Percentiles rank a stretch among this genome's conserved stretches.
Evolutionary conservation across 805 yeast genomes (phyloP).

Genomic region (Wickerhamiella kazuoi): DNA sequence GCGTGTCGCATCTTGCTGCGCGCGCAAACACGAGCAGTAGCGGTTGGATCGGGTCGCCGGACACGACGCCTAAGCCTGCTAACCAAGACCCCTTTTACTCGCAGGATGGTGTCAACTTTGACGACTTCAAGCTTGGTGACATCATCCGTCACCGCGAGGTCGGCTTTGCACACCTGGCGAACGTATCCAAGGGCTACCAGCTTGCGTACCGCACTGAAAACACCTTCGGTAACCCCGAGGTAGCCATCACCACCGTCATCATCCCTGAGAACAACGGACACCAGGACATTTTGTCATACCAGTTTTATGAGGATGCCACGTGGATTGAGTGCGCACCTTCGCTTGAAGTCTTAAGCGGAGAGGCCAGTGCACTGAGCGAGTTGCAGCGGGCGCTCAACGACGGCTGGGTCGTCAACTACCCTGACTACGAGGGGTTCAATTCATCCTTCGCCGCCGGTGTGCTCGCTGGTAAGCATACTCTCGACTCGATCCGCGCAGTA

Average conservation of each 20-base stretch:
- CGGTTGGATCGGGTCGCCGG: background rate
- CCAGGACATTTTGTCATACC: constrained; percentile 10
- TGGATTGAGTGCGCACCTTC: constrained; percentile 13
- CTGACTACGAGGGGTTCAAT: constrained; percentile 16
- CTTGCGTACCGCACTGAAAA: constrained; percentile 14
- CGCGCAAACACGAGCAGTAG: background rate
- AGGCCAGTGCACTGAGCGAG: background rate
- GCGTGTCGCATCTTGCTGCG: background rate
- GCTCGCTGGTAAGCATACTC: constrained; percentile 16
- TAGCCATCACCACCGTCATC: constrained; percentile 17
- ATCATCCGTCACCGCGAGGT: constrained; percentile 2
- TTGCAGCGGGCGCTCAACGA: background rate
- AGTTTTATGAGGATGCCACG: constrained; percentile 13
- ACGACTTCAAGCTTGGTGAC: background rate
- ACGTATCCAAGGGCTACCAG: constrained; percentile 11
- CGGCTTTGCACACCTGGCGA: background rate
- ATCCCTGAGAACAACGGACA: constrained; percentile 11
- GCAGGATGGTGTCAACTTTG: background rate
- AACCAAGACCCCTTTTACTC: background rate
- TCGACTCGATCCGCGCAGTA: constrained; percentile 19
- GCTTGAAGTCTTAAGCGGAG: constrained; percentile 5
- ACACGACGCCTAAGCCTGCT: background rate
- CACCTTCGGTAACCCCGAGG: constrained; percentile 14
- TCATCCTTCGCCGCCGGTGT: constrained; percentile 14
- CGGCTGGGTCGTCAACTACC: constrained; percentile 10